Evolutionary conservation across 495 filamentous ascomycete species (phyloP), one percentile per base, ranked within the genome.

Genomic region (Ramalina intermedia): DNA sequence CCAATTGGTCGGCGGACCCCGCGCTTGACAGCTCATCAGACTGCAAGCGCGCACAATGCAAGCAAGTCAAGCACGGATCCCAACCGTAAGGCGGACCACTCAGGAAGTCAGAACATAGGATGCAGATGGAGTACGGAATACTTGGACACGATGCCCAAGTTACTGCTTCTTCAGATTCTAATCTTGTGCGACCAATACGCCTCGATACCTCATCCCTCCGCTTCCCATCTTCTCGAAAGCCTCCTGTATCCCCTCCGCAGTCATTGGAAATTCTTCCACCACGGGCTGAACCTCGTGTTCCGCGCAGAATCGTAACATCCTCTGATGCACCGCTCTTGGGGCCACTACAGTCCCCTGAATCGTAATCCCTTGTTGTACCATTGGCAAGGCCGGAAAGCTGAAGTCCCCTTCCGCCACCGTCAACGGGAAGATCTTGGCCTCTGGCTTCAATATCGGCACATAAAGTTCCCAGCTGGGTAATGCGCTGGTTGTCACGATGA

Each of bases 181-280:
- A 36, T 47, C 45, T 29, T 55, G 36, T 37, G 65, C 61, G 14
- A 66, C 56, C 18, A 76, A 55, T 38, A 74, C 69, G 17, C 66
- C 79, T n/a, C 79, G 61, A 54, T 81, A 81, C 43, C 74, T 63
- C 66, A 81, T 75, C 36, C 74, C 69, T 2, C 78, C 76, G 1
- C 66, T 61, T 7, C 72, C 61, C 54, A 82, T 51, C 35, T 66
- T 71, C 52, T 72, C 58, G 51, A 81, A 56, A 16, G 72, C 71
- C 27, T 77, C 53, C 36, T 65, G 61, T 29, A 78, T 71, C 1
- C 76, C 78, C 46, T 74, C 61, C 52, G 63, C 55, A 0, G 61
- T 73, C 72, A 82, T 61, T 0, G 76, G 76, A 53, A 73, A 80
- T 42, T 63, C 72, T 66, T 76, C 65, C 11, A 71, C 62, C 6